Evolutionary conservation across 202 grass and related monocot species (phyloP).

Genomic region (Hordeum pubiflorum): DNA sequence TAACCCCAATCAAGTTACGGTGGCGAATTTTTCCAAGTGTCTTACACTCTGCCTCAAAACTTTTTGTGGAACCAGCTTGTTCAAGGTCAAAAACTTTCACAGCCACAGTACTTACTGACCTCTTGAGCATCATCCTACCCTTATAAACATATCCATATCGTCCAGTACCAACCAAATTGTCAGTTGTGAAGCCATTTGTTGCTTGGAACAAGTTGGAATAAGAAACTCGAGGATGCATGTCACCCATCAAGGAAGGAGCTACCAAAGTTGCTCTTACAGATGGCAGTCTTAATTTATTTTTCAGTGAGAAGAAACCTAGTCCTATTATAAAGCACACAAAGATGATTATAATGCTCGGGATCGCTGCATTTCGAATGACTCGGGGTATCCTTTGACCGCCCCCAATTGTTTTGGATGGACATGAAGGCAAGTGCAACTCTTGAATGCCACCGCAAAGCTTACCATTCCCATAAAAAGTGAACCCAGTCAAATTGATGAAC

Average conservation of each 20-base stretch:
- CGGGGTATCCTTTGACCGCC: background rate
- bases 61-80: no score
- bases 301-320: background rate
- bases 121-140: background rate
- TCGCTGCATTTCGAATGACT: background rate
- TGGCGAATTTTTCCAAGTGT: no score
- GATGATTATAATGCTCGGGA: background rate
- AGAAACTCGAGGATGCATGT: conserved; percentile 22
- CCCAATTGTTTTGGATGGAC: background rate
- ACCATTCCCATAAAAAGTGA: conserved; percentile 29
- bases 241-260: background rate
- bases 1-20: no score
- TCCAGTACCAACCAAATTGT: conserved; percentile 28
- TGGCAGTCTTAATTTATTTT: background rate
- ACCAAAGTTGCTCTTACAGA: background rate
- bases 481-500: conserved; percentile 33
- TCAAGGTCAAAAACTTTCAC: no score
- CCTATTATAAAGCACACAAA: background rate
- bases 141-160: conserved; percentile 28
- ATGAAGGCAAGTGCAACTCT: conserved; percentile 36
- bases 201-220: conserved; percentile 12
- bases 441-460: conserved; percentile 39
- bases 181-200: conserved; percentile 21
- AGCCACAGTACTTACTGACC: no score
- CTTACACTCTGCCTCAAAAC: no score